Conservation (phyloP, 2,329 filamentous ascomycete species). For the Elsinoe perseae region DNA sequence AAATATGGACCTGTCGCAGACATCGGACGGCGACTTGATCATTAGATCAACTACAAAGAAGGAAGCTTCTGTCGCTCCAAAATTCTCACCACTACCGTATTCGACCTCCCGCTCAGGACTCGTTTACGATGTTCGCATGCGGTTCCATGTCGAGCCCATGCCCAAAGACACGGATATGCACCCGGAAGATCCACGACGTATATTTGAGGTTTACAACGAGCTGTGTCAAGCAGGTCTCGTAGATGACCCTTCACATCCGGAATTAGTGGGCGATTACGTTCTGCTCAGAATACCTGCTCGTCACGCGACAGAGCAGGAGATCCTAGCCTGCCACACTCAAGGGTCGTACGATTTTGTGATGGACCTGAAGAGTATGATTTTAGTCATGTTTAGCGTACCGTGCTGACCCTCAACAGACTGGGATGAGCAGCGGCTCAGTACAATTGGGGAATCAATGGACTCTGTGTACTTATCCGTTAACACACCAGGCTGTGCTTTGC, state of each 20-base stretch:
- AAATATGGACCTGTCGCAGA: constrained; percentile 2
- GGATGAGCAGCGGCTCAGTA: constrained; percentile 54
- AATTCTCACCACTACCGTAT: constrained; percentile 33
- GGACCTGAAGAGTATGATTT: constrained; percentile 11
- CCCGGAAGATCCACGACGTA: constrained; percentile 86
- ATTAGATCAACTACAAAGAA: not conserved
- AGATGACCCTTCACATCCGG: constrained; percentile 48
- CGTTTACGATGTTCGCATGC: constrained; percentile 87
- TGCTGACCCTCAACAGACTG: constrained; percentile 32
- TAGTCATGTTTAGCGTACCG: not conserved
- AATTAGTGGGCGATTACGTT: constrained; percentile 45
- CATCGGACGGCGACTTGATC: constrained; percentile 9
- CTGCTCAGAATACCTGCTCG: constrained; percentile 67
- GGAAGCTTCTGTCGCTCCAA: constrained; percentile 20
- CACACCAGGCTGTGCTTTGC: constrained; percentile 57
- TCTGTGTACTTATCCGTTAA: constrained; percentile 38
- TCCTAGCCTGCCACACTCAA: constrained; percentile 69
- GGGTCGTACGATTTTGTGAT: constrained; percentile 70
- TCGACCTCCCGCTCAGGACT: constrained; percentile 37
- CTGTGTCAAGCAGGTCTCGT: constrained; percentile 76
- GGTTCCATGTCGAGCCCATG: constrained; percentile 73
- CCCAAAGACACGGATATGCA: constrained; percentile 61
- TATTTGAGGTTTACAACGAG: constrained; percentile 86
- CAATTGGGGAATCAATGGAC: constrained; percentile 41
- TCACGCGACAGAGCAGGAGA: constrained; percentile 69